phyloP scores from a whole-genome alignment of 371 early-diverging fungal genomes.

The Blastocladiella emersonii region DNA sequence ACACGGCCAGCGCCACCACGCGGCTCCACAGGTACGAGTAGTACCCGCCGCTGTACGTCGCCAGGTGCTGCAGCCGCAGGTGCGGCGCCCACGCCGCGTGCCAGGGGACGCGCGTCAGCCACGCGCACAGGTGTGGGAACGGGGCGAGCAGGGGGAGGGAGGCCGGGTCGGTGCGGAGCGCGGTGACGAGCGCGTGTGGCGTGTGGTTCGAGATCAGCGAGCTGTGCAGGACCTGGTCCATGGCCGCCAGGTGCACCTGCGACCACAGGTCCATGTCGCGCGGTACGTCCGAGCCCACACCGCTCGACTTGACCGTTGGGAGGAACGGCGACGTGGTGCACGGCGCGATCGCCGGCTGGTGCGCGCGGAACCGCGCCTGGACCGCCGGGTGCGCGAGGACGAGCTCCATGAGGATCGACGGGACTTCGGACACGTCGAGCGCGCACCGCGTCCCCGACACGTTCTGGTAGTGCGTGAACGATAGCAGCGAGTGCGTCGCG shows the following conservation, averaged over 20 bases:
- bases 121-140: constrained; percentile 21
- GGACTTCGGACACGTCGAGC: constrained; percentile 92
- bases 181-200: constrained; percentile 14
- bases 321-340: neutral
- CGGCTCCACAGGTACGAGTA: constrained; percentile 86
- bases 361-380: constrained; percentile 46
- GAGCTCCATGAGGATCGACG: constrained; percentile 86
- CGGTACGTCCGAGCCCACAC: constrained; percentile 17
- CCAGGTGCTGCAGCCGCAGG: constrained; percentile 64
- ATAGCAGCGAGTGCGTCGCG: constrained; percentile 94
- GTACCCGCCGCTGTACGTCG: constrained; percentile 83
- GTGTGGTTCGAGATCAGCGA: constrained; percentile 8
- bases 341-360: constrained; percentile 33
- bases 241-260: constrained; percentile 72
- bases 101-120: constrained; percentile 40
- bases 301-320: neutral
- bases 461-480: constrained; percentile 85
- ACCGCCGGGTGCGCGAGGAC: constrained; percentile 65
- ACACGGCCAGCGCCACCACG: constrained; percentile 62
- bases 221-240: constrained; percentile 57
- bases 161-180: constrained; percentile 8
- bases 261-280: constrained; percentile 63
- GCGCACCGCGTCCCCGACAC: constrained; percentile 86
- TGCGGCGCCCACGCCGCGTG: constrained; percentile 21
- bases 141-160: constrained; percentile 4